Conservation (phyloP, 2,329 filamentous ascomycete species). For the Penicillium sp. region DNA sequence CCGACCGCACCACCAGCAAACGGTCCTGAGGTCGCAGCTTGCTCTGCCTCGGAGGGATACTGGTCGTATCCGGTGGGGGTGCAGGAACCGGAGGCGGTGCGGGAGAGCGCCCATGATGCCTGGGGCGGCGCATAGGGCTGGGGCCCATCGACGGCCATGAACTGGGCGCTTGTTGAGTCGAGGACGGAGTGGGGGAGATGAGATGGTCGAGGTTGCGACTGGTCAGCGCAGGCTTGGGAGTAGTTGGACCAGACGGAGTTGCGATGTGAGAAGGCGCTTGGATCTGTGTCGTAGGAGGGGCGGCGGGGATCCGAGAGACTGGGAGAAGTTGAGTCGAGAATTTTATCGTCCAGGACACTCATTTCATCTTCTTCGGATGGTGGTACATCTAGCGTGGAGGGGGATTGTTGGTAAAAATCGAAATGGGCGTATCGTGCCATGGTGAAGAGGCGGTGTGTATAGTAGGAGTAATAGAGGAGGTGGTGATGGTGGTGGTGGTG, state of each 20-base stretch:
- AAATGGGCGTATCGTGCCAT: constrained; percentile 53
- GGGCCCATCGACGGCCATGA: constrained; percentile 63
- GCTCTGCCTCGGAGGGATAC: constrained; percentile 57
- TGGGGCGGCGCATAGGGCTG: constrained; percentile 51
- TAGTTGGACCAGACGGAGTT: constrained; percentile 57
- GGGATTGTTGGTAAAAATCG: constrained; percentile 50
- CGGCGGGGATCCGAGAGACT: constrained; percentile 54
- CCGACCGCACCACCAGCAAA: constrained; percentile 49
- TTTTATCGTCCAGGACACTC: constrained; percentile 54
- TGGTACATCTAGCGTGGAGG: constrained; percentile 47
- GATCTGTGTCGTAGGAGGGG: constrained; percentile 51
- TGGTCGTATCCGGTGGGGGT: constrained; percentile 76
- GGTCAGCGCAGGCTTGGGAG: constrained; percentile 47
- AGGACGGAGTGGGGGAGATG: constrained; percentile 54
- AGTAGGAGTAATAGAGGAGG: constrained; percentile 6
- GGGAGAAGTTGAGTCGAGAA: constrained; percentile 54
- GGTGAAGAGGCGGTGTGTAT: constrained; percentile 32
- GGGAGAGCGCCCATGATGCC: constrained; percentile 64
- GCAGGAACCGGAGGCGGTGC: constrained; percentile 67
- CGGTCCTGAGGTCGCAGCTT: constrained; percentile 44
- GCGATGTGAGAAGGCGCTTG: constrained; percentile 57
- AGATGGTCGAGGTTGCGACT: constrained; percentile 45
- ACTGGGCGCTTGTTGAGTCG: constrained; percentile 59
- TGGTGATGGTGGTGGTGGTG: constrained; percentile 19
- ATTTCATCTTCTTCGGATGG: constrained; percentile 56